phyloP scores from a whole-genome alignment of 306 rosid genomes.

The Lablab purpureus region DNA sequence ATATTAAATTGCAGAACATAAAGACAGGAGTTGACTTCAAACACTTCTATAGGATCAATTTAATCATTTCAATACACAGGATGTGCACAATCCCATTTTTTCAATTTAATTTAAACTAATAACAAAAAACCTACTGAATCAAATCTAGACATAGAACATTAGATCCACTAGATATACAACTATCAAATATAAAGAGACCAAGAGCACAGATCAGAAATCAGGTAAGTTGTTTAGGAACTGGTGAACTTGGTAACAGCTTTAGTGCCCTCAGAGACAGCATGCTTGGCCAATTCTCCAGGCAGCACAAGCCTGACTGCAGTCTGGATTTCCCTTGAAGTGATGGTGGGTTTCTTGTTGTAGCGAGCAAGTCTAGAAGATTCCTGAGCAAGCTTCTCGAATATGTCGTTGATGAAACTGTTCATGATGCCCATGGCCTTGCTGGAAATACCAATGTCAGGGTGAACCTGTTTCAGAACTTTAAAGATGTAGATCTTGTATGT shows the following conservation, averaged over 20 bases:
- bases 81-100: no score
- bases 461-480: background rate
- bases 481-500: background rate
- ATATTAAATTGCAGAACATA: no score
- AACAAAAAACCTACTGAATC: no score
- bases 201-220: no score
- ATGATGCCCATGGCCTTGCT: conserved; percentile 1
- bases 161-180: no score
- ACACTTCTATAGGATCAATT: no score
- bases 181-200: no score
- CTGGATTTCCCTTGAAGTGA: conserved; percentile 79
- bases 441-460: background rate
- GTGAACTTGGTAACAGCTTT: conserved; percentile 82
- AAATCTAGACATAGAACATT: no score
- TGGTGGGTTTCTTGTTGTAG: conserved; percentile 81
- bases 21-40: no score
- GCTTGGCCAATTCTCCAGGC: conserved; percentile 79
- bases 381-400: conserved; percentile 35
- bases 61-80: no score
- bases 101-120: no score
- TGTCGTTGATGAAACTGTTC: background rate
- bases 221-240: conserved; percentile 41
- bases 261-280: conserved; percentile 74
- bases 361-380: conserved; percentile 73
- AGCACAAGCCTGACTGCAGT: conserved; percentile 78